Evolutionary conservation across 148 eudicot genomes (phyloP).

Genomic region (Spergularia marina): DNA sequence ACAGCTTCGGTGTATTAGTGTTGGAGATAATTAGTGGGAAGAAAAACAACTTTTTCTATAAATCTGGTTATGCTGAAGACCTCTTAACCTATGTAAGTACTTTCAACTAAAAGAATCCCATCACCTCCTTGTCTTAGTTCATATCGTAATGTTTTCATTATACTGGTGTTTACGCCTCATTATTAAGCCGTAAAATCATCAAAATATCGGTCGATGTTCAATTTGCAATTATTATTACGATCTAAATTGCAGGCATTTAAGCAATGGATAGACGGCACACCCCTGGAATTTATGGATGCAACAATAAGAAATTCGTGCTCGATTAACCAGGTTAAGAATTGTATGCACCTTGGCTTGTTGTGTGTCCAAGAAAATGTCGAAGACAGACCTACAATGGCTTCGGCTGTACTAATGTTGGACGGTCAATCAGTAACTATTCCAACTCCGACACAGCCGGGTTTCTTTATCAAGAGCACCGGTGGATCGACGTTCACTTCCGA

Average conservation of each 20-base stretch:
- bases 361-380: slow-evolving; percentile 29
- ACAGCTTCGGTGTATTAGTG: slow-evolving; percentile 39
- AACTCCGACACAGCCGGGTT: slow-evolving; percentile 20
- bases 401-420: slow-evolving; percentile 23
- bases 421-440: slow-evolving; percentile 14
- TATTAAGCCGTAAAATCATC: too few species aligned
- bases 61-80: slow-evolving; percentile 19
- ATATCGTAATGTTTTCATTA: too few species aligned
- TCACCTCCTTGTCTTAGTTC: too few species aligned
- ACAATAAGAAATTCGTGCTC: slow-evolving; percentile 23
- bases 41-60: slow-evolving; percentile 17
- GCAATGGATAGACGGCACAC: slow-evolving; percentile 24
- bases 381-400: slow-evolving; percentile 31
- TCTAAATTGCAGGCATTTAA: slow-evolving; percentile 20
- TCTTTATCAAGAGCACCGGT: background rate
- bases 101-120: background rate
- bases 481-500: background rate
- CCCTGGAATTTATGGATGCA: slow-evolving; percentile 32
- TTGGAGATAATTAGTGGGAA: slow-evolving; percentile 40
- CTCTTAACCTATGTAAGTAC: slow-evolving; percentile 36
- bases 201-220: too few species aligned
- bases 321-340: slow-evolving; percentile 19
- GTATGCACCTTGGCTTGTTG: slow-evolving; percentile 32
- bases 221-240: too few species aligned
- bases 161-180: too few species aligned